phyloP scores from a whole-genome alignment of 1,284 basidiomycete species.

The Peniophora sp. region DNA sequence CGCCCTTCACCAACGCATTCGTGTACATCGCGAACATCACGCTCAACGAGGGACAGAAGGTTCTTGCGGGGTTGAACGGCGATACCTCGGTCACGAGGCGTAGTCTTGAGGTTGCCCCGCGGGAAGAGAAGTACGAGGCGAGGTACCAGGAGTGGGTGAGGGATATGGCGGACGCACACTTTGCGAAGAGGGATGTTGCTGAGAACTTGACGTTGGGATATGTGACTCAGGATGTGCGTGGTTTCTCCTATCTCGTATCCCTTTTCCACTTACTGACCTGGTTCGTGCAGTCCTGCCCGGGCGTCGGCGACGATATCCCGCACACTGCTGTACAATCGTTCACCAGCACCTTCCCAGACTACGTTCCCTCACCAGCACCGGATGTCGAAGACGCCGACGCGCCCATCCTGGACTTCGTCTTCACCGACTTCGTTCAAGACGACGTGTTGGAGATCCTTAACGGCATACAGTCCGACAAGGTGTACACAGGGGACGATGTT shows the following conservation, averaged over 20 bases:
- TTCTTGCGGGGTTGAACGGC: conserved; percentile 46
- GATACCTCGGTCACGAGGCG: conserved; percentile 23
- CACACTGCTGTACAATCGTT: conserved; percentile 55
- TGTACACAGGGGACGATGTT: conserved; percentile 45
- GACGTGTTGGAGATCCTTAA: conserved; percentile 51
- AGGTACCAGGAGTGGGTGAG: conserved; percentile 47
- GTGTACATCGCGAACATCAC: conserved; percentile 50
- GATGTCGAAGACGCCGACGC: conserved; percentile 37
- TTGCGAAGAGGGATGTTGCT: conserved; percentile 27
- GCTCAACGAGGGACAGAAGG: conserved; percentile 38
- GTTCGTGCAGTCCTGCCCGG: conserved; percentile 50
- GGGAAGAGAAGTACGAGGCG: conserved; percentile 33
- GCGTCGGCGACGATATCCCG: conserved; percentile 59
- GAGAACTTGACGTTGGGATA: conserved; percentile 59
- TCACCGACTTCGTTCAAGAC: conserved; percentile 56
- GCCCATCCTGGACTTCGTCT: conserved; percentile 59
- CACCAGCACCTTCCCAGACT: conserved; percentile 34
- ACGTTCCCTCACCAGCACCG: conserved; percentile 48
- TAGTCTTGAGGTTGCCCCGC: conserved; percentile 18
- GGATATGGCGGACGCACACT: conserved; percentile 39
- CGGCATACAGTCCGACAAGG: conserved; percentile 37
- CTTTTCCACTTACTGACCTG: background rate
- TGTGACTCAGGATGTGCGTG: conserved; percentile 59
- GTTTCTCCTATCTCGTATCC: background rate
- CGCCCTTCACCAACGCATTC: conserved; percentile 57